These are phyloP conservation scores for Huntiella abstrusa DNA, from an alignment of 2,329 filamentous ascomycete species.

Conservation along the genomic window DNA sequence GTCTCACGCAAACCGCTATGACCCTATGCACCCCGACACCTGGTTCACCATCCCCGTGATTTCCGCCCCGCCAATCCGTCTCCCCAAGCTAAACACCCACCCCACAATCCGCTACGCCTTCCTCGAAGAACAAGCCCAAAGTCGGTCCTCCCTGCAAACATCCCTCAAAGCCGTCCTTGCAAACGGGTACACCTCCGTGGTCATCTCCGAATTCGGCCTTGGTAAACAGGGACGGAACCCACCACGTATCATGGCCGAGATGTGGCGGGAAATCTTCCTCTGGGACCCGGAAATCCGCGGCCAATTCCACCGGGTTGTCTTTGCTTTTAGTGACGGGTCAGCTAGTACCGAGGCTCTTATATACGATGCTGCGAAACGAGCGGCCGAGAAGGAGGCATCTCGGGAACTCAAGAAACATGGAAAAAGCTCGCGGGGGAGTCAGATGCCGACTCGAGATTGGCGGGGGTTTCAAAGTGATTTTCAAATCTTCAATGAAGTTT, in stretches of 20 bases:
- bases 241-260: constrained; percentile 41
- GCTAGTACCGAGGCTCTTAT: constrained; percentile 36
- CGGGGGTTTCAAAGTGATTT: constrained; percentile 20
- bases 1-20: constrained; percentile 47
- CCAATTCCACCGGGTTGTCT: constrained; percentile 41
- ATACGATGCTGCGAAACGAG: constrained; percentile 21
- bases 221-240: constrained; percentile 47
- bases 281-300: constrained; percentile 44
- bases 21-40: constrained; percentile 29
- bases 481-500: constrained; percentile 34
- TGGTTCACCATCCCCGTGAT: constrained; percentile 50
- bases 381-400: constrained; percentile 30
- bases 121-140: constrained; percentile 48
- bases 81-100: constrained; percentile 43
- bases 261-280: constrained; percentile 47
- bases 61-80: constrained; percentile 51
- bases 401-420: constrained; percentile 10
- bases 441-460: constrained; percentile 7
- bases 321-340: constrained; percentile 40
- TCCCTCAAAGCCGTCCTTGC: constrained; percentile 51
- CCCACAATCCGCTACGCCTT: constrained; percentile 48
- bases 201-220: constrained; percentile 46
- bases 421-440: constrained; percentile 16
- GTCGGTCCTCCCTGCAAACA: constrained; percentile 52
- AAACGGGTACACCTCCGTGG: constrained; percentile 36